Base-by-base conservation (phyloP, 768 basidiomycete genomes). In the Tylopilus sp. region DNA sequence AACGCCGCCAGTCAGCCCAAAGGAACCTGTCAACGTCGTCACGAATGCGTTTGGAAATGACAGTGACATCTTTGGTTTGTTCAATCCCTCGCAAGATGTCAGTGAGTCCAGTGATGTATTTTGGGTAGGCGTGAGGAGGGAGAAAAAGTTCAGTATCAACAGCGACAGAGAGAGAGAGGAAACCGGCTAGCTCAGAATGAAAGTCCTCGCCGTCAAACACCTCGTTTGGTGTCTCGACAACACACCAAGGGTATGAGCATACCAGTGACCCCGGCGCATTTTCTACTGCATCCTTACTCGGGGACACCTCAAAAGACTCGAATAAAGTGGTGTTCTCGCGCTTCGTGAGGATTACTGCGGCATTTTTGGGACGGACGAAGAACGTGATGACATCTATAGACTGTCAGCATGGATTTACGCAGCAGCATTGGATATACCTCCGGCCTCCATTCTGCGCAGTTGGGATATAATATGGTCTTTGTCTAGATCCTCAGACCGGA, bases 231-330 rank as follows among this genome's bases (percentile, higher is more conserved):
- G 63, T 43, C 10, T 49, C 48, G n/a, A 69, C 45, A 1, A 54
- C 59, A 3, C 57, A 62, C 8, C 38, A 45, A 33, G 69, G 69
- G 52, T 65, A 68, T 2, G 56, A 56, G 25, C 73, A 44, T 44
- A 29, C 13, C 26, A 44, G 26, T 21, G 26, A 3, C 43, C n/a
- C n/a, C n/a, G n/a, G n/a, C n/a, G n/a, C n/a, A n/a, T n/a, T n/a
- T n/a, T n/a, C n/a, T n/a, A n/a, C n/a, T n/a, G n/a, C n/a, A n/a
- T n/a, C n/a, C n/a, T n/a, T n/a, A n/a, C n/a, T n/a, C n/a, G n/a
- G n/a, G n/a, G n/a, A n/a, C n/a, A n/a, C n/a, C n/a, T n/a, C n/a
- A n/a, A n/a, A n/a, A n/a, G n/a, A n/a, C n/a, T 44, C 43, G 19
- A 26, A 44, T 28, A 30, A 5, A 4, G 70, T 68, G 6, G 56